Evolutionary conservation across 2,329 filamentous ascomycete genomes (phyloP), one percentile per base, ranked within the genome.

Genomic region (Aspergillus sp.): DNA sequence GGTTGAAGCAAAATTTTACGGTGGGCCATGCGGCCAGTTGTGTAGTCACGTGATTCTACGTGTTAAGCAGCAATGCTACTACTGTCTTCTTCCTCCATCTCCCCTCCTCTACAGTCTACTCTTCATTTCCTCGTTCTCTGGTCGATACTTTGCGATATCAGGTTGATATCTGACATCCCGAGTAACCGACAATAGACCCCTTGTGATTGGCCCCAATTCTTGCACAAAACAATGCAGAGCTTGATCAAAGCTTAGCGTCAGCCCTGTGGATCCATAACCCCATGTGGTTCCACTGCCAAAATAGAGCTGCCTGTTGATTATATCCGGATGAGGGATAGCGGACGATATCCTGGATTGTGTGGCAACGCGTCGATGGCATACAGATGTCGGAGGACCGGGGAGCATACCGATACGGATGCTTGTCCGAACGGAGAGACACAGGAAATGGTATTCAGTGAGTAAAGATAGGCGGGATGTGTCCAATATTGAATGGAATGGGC

Each of bases 201-300:
- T 41, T 48, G 45, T 50, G 44, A 48, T 44, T 44, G 51, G 33
- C 41, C 33, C 42, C 19, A 35, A 35, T 7, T 5, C 5, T n/a
- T 35, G 13, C 33, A 17, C 15, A 35, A 35, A 53, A 53, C 48
- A 39, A 51, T 37, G 38, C 19, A 41, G 51, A 48, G 49, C 52
- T 56, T 56, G 45, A 43, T 47, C 41, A 46, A 56, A 54, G 54
- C 50, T 54, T 56, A 49, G 48, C 38, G n/a, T 17, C 33, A 37
- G 33, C 33, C 33, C 33, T 37, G 33, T 15, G 33, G 33, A 37
- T 9, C n/a, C 6, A 10, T 13, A 6, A 15, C 33, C 33, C 17
- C 33, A 37, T 6, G n/a, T 19, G 17, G 33, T 7, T 19, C 33
- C 33, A 37, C 33, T n/a, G n/a, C n/a, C n/a, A 2, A 37, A 37